These are phyloP conservation scores for Pyrenopolyporus hunteri DNA, from an alignment of 495 filamentous ascomycete species.

Conservation along the genomic window DNA sequence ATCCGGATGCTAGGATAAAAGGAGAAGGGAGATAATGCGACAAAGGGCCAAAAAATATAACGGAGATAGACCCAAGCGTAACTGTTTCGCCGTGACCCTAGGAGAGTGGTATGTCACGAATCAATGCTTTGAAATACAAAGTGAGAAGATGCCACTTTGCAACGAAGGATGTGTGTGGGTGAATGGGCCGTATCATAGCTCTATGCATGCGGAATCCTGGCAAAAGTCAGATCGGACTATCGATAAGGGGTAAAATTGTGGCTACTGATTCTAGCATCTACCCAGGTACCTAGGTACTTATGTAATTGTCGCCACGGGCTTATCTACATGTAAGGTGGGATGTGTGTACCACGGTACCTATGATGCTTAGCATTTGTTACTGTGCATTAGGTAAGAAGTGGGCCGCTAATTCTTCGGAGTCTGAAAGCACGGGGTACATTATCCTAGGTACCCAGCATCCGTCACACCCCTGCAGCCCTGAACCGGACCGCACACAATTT, in stretches of 20 bases:
- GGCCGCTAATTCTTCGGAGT: too few relatives aligned
- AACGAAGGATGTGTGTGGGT: constrained; percentile 19
- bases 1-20: too few relatives aligned
- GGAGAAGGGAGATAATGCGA: background rate
- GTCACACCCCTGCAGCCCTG: constrained; percentile 37
- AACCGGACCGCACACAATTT: constrained; percentile 37
- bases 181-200: constrained; percentile 21
- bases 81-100: background rate
- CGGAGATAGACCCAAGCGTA: background rate
- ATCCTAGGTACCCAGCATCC: too few relatives aligned
- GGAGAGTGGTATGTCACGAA: constrained; percentile 3
- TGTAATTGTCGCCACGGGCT: too few relatives aligned
- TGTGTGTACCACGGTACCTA: too few relatives aligned
- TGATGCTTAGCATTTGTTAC: too few relatives aligned
- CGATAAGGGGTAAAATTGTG: constrained; percentile 19
- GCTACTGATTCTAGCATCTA: background rate
- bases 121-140: constrained; percentile 37
- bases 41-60: background rate
- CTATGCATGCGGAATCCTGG: constrained; percentile 13
- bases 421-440: too few relatives aligned
- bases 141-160: constrained; percentile 40
- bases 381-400: too few relatives aligned
- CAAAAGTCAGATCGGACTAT: constrained; percentile 20
- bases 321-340: too few relatives aligned
- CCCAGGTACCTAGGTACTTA: too few relatives aligned